Evolutionary conservation across 306 rosid species (phyloP), one percentile per base, ranked within the genome.

Genomic region (Ormosia emarginata): DNA sequence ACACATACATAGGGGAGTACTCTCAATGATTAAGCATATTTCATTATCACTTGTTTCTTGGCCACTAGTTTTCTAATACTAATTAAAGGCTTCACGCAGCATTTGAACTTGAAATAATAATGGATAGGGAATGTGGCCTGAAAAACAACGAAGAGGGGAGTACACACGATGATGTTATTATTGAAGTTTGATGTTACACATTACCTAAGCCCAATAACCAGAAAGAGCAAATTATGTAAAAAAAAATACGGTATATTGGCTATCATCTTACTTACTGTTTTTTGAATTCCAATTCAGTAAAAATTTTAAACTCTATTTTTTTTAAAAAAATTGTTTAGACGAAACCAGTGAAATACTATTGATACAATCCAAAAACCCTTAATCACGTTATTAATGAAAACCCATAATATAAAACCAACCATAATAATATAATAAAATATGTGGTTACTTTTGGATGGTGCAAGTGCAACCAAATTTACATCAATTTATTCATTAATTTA

Each of bases 21-120:
- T 77, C 39, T 12, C 8, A 39, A 68, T 59, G 68, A 46, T 61
- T 49, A 62, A 61, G 49, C 49, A 55, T 56, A 64, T 78, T 55
- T 83, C 83, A 55, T 34, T 64, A 24, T 78, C 83, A 55, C 9
- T 52, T 33, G 33, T 74, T 73, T 83, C 81, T 69, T 77, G 78
- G 78, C 61, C 74, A 69, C 86, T 39, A 32, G n/a, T 69, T 69
- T 61, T 47, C 80, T 43, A 43, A 50, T 77, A 39, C 18, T 49
- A 5, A 7, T 43, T 43, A 33, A 18, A 57, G 37, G 3, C 56
- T 78, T 65, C 56, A 30, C 33, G 24, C 56, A 56, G 68, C 56
- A 82, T 77, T 40, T 59, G 82, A 75, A 75, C 67, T 67, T 76
- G 67, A 69, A 82, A 66, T 30, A 57, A 71, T 71, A 43, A 78